Evolutionary conservation across 306 rosid species (phyloP), one percentile per base, ranked within the genome.

Genomic region (Nissolia schottii): DNA sequence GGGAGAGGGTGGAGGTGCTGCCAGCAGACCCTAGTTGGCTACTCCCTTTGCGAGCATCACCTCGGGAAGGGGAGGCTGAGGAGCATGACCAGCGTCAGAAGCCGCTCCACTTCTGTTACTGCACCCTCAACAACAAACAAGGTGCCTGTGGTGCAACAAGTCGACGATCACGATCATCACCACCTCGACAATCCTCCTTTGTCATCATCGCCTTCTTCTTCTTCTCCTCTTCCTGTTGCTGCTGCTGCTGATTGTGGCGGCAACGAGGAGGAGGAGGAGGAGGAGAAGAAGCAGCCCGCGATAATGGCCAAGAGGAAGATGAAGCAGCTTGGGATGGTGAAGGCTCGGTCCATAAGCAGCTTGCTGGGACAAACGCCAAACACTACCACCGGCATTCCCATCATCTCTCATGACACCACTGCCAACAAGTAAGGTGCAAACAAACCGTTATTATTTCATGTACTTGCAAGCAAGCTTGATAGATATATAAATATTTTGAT

Each of bases 1-100:
- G 99, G 99, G 16, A 83, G 99, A 28, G 99, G 99, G 19, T 95
- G 99, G 99, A 76, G 99, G 46, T 95, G 97, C 12, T 88, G 87
- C 49, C 99, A 95, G 56, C 97, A 86, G 43, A 95, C 99, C 1
- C 96, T 95, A 0, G 99, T 95, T 3, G 99, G 99, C 15, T 95
- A 95, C 86, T 91, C 99, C 1, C 89, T 95, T 4, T 95, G 99
- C 48, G 97, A 95, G 79, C 99, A 95, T 84, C 99, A 95, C 77
- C 78, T 95, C 69, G 99, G 99, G 1, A 95, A 91, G 49, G 97
- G 97, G 12, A 84, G 99, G 61, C 83, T 95, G 1, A 81, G 97
- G 73, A 91, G 96, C 83, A 89, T 91, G 90, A 74, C 87, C 2
- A 89, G 92, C 78, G 90, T 94, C 43, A 82, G 96, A 73, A 86